These are phyloP conservation scores for Rhizoctonia solani DNA, from an alignment of 1,284 basidiomycete genomes.

Conservation along the genomic window DNA sequence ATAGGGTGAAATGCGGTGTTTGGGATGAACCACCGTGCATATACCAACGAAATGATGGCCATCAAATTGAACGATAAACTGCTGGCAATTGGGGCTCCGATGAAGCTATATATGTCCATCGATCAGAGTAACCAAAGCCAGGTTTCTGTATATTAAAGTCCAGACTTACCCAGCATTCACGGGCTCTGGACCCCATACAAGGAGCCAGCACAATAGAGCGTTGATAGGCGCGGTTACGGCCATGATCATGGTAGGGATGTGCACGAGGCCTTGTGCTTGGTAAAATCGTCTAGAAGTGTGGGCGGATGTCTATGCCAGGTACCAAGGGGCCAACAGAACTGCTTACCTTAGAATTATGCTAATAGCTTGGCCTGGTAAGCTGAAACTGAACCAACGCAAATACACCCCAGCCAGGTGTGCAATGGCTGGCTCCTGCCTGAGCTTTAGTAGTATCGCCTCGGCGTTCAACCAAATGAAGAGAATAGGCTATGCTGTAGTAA, in stretches of 20 bases:
- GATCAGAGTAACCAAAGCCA: background rate
- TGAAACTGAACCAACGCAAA: conserved; percentile 75
- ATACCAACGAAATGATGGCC: conserved; percentile 65
- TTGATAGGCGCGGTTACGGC: conserved; percentile 87
- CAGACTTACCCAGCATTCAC: conserved; percentile 49
- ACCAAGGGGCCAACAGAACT: background rate
- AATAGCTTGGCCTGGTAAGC: conserved; percentile 87
- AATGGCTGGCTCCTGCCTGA: conserved; percentile 87
- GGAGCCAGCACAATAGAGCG: conserved; percentile 77
- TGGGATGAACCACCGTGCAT: conserved; percentile 74
- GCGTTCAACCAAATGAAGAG: conserved; percentile 78
- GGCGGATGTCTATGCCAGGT: background rate
- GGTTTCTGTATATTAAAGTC: background rate
- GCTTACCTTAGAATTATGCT: conserved; percentile 66
- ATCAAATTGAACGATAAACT: conserved; percentile 88
- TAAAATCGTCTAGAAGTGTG: conserved; percentile 69
- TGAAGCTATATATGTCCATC: conserved; percentile 63
- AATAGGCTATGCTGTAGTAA: conserved; percentile 57
- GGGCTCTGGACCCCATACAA: conserved; percentile 83
- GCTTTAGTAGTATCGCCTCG: conserved; percentile 72
- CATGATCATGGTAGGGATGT: conserved; percentile 85
- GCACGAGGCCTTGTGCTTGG: conserved; percentile 87
- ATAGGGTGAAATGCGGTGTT: conserved; percentile 85
- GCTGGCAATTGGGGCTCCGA: conserved; percentile 91
- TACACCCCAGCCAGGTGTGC: conserved; percentile 78